Conservation (phyloP, 192 early-diverging fungal species). For the Allomyces arbusculus region DNA sequence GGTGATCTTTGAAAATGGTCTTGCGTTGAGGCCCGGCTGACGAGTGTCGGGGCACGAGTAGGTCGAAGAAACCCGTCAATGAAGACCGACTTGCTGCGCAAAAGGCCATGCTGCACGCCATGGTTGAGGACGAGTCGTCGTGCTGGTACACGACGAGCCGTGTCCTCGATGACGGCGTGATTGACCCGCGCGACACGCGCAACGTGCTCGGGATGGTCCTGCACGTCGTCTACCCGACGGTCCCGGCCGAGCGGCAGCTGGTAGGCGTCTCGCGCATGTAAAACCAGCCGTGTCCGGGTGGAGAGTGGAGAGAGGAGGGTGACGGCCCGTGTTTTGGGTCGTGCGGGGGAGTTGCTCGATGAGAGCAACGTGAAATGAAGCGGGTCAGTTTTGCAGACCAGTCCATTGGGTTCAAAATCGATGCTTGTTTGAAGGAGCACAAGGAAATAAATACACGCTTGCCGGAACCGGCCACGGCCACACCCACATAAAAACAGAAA, state of each 20-base stretch:
- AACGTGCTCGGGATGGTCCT: slow-evolving; percentile 35
- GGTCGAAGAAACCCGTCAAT: slow-evolving; percentile 23
- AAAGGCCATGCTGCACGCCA: slow-evolving; percentile 23
- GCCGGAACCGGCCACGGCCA: too few species aligned
- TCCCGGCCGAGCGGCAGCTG: neutral
- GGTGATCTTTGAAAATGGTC: neutral
- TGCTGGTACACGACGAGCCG: slow-evolving; percentile 38
- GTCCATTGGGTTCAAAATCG: too few species aligned
- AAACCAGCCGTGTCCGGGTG: too few species aligned
- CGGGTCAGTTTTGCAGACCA: too few species aligned
- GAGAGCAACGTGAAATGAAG: too few species aligned
- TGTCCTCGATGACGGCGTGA: slow-evolving; percentile 36
- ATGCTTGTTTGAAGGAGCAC: too few species aligned
- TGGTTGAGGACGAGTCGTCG: slow-evolving; percentile 35
- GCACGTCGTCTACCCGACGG: slow-evolving; percentile 19
- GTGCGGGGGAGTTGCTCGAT: too few species aligned
- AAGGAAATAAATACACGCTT: too few species aligned
- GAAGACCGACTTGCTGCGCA: slow-evolving; percentile 24
- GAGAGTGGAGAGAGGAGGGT: too few species aligned
- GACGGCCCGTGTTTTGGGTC: too few species aligned
- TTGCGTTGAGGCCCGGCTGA: too few species aligned
- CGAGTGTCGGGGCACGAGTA: slow-evolving; percentile 3
- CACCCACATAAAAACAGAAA: too few species aligned
- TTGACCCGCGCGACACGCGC: slow-evolving; percentile 39
- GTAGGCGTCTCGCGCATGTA: neutral